Percentiles rank a stretch among this genome's conserved stretches.
These are phyloP conservation scores for Delitschia confertaspora DNA, from an alignment of 495 filamentous ascomycete species.

Conservation along the genomic window DNA sequence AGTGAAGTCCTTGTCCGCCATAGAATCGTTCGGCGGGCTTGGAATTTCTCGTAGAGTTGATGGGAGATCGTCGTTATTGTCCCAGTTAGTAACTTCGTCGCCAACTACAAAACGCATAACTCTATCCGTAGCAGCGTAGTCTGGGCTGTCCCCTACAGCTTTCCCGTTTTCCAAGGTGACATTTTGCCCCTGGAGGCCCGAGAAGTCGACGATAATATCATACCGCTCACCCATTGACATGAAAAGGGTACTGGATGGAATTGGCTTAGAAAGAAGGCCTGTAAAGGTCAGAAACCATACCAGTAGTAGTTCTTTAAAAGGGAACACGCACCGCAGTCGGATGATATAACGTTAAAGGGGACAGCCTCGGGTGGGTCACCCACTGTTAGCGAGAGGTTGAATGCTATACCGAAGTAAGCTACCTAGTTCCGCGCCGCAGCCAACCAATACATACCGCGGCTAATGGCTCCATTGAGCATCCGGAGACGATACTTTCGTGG, in stretches of 20 bases:
- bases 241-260: conserved; percentile 32
- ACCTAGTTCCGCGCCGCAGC: not conserved
- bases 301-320: not conserved
- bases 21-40: conserved; percentile 26
- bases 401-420: conserved; percentile 29
- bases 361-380: conserved; percentile 25
- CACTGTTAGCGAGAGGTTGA: conserved; percentile 38
- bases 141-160: conserved; percentile 37
- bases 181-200: conserved; percentile 39
- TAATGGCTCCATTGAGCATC: conserved; percentile 40
- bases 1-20: conserved; percentile 36
- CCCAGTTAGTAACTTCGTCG: conserved; percentile 32
- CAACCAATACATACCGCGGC: conserved; percentile 14
- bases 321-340: conserved; percentile 37
- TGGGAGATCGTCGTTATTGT: conserved; percentile 35
- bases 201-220: conserved; percentile 50
- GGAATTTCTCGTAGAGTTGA: conserved; percentile 28
- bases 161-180: conserved; percentile 40
- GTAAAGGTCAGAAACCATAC: not conserved
- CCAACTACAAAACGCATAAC: conserved; percentile 49
- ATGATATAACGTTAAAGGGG: conserved; percentile 47
- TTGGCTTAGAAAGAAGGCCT: conserved; percentile 37
- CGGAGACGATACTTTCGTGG: conserved; percentile 51
- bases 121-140: conserved; percentile 42
- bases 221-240: conserved; percentile 49